These are phyloP conservation scores for Starmerella apis DNA, from an alignment of 805 yeast species.

Conservation along the genomic window DNA sequence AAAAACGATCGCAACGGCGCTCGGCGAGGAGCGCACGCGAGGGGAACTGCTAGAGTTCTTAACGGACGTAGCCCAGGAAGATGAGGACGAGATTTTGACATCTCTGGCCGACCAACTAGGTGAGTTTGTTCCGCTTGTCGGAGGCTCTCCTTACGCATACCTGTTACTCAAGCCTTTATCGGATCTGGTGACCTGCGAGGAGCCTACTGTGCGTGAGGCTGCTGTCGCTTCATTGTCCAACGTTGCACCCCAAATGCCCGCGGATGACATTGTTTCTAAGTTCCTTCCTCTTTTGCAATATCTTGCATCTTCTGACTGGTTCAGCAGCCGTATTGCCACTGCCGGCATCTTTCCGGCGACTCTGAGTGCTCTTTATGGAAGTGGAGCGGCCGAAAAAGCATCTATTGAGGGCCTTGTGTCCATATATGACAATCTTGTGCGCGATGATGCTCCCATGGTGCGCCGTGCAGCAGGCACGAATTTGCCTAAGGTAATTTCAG, in stretches of 20 bases:
- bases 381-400: background rate
- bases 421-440: constrained; percentile 57
- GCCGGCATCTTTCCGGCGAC: constrained; percentile 77
- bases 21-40: constrained; percentile 88
- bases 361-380: constrained; percentile 29
- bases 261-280: constrained; percentile 50
- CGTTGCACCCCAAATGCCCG: constrained; percentile 51
- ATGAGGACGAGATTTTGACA: constrained; percentile 95
- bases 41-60: constrained; percentile 82
- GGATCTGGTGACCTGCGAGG: constrained; percentile 82
- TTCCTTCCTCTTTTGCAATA: constrained; percentile 69
- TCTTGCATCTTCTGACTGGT: constrained; percentile 86
- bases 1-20: constrained; percentile 87
- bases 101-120: constrained; percentile 87
- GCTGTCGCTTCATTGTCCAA: constrained; percentile 78
- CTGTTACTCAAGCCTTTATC: constrained; percentile 57
- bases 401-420: constrained; percentile 44
- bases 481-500: constrained; percentile 62
- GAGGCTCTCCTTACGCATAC: constrained; percentile 62
- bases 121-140: constrained; percentile 75
- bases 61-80: constrained; percentile 60
- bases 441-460: constrained; percentile 96
- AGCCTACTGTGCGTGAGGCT: constrained; percentile 88
- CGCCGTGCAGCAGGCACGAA: constrained; percentile 85
- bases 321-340: constrained; percentile 79